phyloP scores from a whole-genome alignment of 208 protist genomes.

The Crithidia sp. region DNA sequence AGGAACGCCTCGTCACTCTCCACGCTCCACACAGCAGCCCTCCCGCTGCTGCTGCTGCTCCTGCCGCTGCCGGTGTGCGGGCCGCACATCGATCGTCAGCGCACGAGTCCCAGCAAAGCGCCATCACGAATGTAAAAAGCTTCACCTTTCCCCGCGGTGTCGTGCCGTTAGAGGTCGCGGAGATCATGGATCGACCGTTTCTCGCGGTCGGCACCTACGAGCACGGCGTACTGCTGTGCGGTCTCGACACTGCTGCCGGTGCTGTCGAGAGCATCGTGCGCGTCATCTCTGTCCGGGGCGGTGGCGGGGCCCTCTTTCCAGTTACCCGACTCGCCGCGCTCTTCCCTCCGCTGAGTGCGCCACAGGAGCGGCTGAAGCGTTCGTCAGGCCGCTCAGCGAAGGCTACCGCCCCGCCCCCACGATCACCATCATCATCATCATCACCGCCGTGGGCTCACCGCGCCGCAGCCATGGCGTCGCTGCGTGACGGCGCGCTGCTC shows the following conservation, averaged over 20 bases:
- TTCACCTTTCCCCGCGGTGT: slow-evolving; percentile 58
- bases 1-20: slow-evolving; percentile 76
- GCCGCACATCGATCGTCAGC: too few relatives aligned
- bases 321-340: slow-evolving; percentile 51
- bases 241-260: slow-evolving; percentile 32
- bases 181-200: slow-evolving; percentile 54
- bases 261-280: slow-evolving; percentile 41
- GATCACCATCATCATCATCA: background rate
- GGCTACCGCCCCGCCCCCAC: background rate
- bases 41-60: too few relatives aligned
- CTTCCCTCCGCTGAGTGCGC: slow-evolving; percentile 34
- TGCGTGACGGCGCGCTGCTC: slow-evolving; percentile 46
- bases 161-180: slow-evolving; percentile 73
- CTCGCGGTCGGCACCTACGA: slow-evolving; percentile 72
- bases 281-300: slow-evolving; percentile 38
- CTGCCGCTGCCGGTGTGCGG: too few relatives aligned
- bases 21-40: slow-evolving; percentile 21
- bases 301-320: slow-evolving; percentile 57
- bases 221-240: slow-evolving; percentile 70
- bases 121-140: slow-evolving; percentile 11
- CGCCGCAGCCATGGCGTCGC: slow-evolving; percentile 28
- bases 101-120: too few relatives aligned
- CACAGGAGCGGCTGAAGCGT: background rate
- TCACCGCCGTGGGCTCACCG: slow-evolving; percentile 23
- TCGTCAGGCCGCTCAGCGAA: too few relatives aligned